Conservation (phyloP, 768 basidiomycete genomes). For the Lactarius sanguifluus region DNA sequence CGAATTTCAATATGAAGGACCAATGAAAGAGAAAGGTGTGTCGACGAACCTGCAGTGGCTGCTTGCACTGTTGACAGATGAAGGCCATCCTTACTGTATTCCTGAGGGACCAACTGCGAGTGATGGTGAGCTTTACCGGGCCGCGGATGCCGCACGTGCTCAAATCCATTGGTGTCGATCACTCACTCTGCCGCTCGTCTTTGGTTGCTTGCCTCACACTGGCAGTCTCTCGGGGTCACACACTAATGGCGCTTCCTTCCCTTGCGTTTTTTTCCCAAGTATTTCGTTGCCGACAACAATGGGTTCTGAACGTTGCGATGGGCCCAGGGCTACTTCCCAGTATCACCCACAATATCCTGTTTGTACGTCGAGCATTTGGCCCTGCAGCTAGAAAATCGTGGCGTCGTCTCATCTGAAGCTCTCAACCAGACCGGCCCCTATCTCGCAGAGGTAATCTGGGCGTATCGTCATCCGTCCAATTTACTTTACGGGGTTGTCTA, state of each 20-base stretch:
- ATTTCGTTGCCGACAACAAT: background rate
- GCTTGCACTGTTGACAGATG: slow-evolving; percentile 88
- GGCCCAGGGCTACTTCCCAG: slow-evolving; percentile 8
- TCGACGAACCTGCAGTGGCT: slow-evolving; percentile 69
- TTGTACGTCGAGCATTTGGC: background rate
- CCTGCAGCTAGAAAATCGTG: background rate
- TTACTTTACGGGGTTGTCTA: slow-evolving; percentile 6
- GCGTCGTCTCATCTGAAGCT: background rate
- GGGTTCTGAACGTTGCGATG: background rate
- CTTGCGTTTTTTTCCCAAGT: background rate
- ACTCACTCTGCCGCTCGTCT: background rate
- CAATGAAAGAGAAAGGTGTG: slow-evolving; percentile 17
- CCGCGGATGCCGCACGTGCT: slow-evolving; percentile 2
- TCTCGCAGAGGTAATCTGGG: slow-evolving; percentile 4
- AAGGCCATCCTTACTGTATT: slow-evolving; percentile 44
- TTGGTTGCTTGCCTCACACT: background rate
- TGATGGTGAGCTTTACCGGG: background rate
- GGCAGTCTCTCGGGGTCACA: background rate
- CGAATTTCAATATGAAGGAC: background rate
- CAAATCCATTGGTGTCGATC: background rate
- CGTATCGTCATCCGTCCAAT: slow-evolving; percentile 6
- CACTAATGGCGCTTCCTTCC: background rate
- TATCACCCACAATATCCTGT: background rate
- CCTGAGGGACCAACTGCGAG: background rate
- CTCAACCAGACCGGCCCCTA: slow-evolving; percentile 9